phyloP scores from a whole-genome alignment of 306 rosid species.

The Purshia tridentata region DNA sequence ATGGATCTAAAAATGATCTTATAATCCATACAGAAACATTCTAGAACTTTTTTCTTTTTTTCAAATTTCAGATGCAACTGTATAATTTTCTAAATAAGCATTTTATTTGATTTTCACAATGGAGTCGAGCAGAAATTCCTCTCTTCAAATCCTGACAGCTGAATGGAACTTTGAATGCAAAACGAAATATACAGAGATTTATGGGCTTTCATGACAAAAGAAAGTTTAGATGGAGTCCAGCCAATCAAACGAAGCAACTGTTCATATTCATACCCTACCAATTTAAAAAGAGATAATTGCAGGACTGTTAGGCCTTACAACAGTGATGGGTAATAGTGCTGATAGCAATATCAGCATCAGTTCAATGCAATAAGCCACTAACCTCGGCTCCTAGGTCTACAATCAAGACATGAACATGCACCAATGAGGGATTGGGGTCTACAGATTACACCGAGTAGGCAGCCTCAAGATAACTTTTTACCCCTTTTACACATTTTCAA shows the following conservation, averaged over 20 bases:
- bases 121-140: background rate
- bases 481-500: slow-evolving; percentile 19
- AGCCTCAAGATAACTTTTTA: slow-evolving; percentile 23
- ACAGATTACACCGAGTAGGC: background rate
- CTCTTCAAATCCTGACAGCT: background rate
- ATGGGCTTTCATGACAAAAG: background rate
- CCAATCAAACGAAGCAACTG: background rate
- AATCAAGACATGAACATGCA: slow-evolving; percentile 10
- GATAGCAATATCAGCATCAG: background rate
- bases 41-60: background rate
- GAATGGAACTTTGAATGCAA: background rate
- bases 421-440: slow-evolving; percentile 20
- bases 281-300: background rate
- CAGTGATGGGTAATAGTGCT: slow-evolving; percentile 3
- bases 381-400: slow-evolving; percentile 17
- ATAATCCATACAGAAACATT: background rate
- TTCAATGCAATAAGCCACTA: background rate
- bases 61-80: background rate
- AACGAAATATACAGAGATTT: background rate
- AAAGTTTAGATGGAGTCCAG: background rate
- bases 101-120: background rate
- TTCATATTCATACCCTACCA: background rate
- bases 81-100: background rate
- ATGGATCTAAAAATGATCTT: background rate
- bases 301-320: background rate